These are phyloP conservation scores for Rubia peregrina DNA, from an alignment of 305 asterid species.

Conservation along the genomic window DNA sequence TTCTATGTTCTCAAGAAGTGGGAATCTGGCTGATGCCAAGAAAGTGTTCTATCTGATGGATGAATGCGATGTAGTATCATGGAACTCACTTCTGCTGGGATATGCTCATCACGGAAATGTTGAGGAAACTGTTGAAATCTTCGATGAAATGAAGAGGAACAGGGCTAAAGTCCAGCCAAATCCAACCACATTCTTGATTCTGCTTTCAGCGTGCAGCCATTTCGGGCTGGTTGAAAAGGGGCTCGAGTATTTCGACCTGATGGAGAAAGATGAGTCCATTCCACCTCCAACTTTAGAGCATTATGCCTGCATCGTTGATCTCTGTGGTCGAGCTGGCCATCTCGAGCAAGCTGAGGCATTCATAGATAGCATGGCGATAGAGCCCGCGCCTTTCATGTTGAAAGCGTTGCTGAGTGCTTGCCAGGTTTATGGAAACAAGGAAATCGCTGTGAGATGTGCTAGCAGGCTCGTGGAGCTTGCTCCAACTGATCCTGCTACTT, in stretches of 20 bases:
- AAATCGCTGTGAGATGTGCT: conserved; percentile 38
- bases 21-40: conserved; percentile 37
- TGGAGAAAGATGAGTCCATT: conserved; percentile 33
- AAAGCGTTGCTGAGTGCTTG: conserved; percentile 55
- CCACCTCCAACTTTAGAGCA: conserved; percentile 44
- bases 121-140: conserved; percentile 37
- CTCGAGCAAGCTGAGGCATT: conserved; percentile 49
- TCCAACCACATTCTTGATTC: conserved; percentile 44
- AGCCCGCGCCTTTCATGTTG: conserved; percentile 38
- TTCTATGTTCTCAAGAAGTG: conserved; percentile 66
- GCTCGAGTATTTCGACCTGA: conserved; percentile 40
- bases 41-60: conserved; percentile 44
- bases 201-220: conserved; percentile 57
- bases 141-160: conserved; percentile 43
- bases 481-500: conserved; percentile 51
- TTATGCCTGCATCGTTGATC: conserved; percentile 58
- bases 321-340: conserved; percentile 53
- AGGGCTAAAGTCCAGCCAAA: conserved; percentile 34
- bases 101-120: conserved; percentile 55
- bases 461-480: conserved; percentile 47
- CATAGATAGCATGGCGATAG: conserved; percentile 35
- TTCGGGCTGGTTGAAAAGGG: conserved; percentile 53
- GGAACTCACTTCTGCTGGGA: conserved; percentile 58
- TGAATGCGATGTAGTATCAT: conserved; percentile 43
- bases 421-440: conserved; percentile 48